These are phyloP conservation scores for Coemansia sp. DNA, from an alignment of 192 early-diverging fungal genomes.

Conservation along the genomic window DNA sequence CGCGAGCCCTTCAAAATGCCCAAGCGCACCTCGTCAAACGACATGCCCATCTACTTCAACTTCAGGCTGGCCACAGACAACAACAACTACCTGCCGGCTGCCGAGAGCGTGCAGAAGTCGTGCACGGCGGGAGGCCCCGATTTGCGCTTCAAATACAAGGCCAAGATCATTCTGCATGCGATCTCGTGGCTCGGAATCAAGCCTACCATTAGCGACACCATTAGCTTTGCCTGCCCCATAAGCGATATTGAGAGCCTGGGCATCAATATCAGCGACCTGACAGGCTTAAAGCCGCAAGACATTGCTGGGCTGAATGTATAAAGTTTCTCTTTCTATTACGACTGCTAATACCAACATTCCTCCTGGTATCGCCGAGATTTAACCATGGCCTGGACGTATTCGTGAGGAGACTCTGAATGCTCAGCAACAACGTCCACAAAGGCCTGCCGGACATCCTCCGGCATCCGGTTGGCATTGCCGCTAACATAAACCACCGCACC, in stretches of 20 bases:
- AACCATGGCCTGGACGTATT: slow-evolving; percentile 50
- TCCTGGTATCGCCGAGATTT: slow-evolving; percentile 74
- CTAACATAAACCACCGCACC: slow-evolving; percentile 69
- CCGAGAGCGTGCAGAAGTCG: slow-evolving; percentile 30
- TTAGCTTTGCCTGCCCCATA: slow-evolving; percentile 48
- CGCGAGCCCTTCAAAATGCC: slow-evolving; percentile 47
- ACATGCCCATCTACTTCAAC: slow-evolving; percentile 51
- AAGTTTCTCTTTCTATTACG: not conserved
- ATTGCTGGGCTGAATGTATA: not conserved
- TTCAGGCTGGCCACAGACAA: slow-evolving; percentile 44
- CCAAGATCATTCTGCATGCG: slow-evolving; percentile 44
- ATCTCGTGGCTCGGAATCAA: slow-evolving; percentile 57
- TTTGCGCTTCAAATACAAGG: slow-evolving; percentile 47
- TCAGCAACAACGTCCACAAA: slow-evolving; percentile 23
- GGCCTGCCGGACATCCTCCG: slow-evolving; percentile 36
- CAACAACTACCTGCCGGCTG: slow-evolving; percentile 36
- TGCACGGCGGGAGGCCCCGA: slow-evolving; percentile 40
- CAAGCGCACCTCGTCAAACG: slow-evolving; percentile 27
- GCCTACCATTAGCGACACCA: slow-evolving; percentile 48
- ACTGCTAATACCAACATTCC: slow-evolving; percentile 71
- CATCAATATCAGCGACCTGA: slow-evolving; percentile 46
- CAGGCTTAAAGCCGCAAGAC: slow-evolving; percentile 14
- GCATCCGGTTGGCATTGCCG: slow-evolving; percentile 57
- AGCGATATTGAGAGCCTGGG: slow-evolving; percentile 44
- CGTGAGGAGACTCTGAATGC: not conserved